Conservation (phyloP, 2,329 filamentous ascomycete species). For the Neonectria coccinea region DNA sequence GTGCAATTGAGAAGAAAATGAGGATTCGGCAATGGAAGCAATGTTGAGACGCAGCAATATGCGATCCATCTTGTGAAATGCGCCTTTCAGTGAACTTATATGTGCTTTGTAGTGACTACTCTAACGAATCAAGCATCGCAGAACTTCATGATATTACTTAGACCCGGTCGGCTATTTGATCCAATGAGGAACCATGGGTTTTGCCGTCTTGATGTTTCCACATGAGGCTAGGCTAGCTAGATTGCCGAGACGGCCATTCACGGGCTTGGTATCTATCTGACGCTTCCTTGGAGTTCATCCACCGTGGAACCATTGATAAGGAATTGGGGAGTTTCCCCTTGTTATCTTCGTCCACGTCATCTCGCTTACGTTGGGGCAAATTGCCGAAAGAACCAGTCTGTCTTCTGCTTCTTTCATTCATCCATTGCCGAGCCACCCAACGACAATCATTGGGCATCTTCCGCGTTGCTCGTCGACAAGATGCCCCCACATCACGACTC, state of each 20-base stretch:
- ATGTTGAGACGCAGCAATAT: too few species aligned
- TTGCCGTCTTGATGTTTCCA: neutral
- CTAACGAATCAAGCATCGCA: too few species aligned
- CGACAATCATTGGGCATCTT: neutral
- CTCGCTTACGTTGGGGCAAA: neutral
- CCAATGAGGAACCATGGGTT: constrained; percentile 4
- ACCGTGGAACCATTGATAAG: too few species aligned
- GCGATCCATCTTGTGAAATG: neutral
- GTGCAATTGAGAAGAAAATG: too few species aligned
- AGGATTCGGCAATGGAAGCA: neutral
- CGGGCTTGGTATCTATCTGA: too few species aligned
- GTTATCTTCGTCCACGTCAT: neutral
- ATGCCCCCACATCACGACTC: constrained; percentile 14
- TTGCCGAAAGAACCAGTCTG: constrained; percentile 26
- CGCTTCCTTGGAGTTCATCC: too few species aligned
- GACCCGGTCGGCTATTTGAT: constrained; percentile 8
- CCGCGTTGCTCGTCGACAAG: neutral
- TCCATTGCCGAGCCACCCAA: neutral
- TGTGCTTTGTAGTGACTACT: too few species aligned
- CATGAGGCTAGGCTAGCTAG: neutral
- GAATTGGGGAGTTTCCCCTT: neutral
- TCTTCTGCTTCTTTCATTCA: neutral
- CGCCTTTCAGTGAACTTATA: too few species aligned
- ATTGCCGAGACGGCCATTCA: constrained; percentile 38
- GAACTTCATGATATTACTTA: too few species aligned